Evolutionary conservation across 169 alveolate genomes (phyloP), one percentile per base, ranked within the genome.

Genomic region (Plasmodium knowlesi): DNA sequence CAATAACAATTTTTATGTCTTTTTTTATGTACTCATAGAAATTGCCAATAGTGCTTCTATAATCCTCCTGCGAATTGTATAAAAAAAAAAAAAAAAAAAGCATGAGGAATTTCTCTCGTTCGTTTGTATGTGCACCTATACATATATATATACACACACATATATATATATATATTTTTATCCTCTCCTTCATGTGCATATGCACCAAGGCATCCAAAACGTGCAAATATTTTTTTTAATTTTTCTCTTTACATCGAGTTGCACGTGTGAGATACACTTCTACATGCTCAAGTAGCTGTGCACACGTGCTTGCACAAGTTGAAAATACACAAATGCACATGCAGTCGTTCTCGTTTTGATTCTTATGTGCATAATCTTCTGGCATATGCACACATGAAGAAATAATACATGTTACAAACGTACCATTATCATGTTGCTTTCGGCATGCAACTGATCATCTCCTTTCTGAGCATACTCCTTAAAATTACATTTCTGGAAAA

Each of bases 11-110:
- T 78, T 57, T 39, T 54, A 89, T 89, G 89, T 89, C 94, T 61
- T 73, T 39, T 50, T 89, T 89, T 79, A 89, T 89, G 82, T 88
- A 79, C 57, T 89, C 90, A 79, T 73, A 89, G 79, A 89, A 89
- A 79, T 78, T 79, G 25, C 32, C 28, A 43, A 89, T 89, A 3
- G 83, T 57, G 37, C 90, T 57, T 37, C 94, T 39, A 46, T 61
- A 89, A 34, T 89, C 94, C 82, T 89, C 94, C 94, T 89, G 82
- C 12, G 61, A 46, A 41, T 41, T 43, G 43, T n/a, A 84, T 30
- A 72, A 70, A 32, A 32, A 32, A 71, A 84, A 70, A 41, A 41
- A 84, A 70, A 9, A 22, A 25, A 25, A 73, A 73, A 9, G 50
- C 22, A 73, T 73, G 61, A 50, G 50, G 50, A 25, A 71, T 16